These are phyloP conservation scores for Cunninghamia lanceolata DNA, from an alignment of 75 land plant genomes.

Conservation along the genomic window DNA sequence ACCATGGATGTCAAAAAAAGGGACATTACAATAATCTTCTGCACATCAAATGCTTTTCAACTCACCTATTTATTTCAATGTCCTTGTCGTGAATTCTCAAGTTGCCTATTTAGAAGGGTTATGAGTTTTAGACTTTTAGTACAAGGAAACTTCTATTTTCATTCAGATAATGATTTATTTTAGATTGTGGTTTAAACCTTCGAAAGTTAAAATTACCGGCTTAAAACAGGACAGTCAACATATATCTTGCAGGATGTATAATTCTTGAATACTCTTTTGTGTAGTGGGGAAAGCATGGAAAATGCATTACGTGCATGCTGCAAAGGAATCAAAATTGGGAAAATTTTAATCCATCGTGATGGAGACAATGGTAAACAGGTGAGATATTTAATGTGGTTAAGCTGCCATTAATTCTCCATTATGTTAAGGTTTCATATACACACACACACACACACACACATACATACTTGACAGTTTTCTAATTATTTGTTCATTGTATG, in stretches of 20 bases:
- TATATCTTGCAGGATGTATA: not conserved
- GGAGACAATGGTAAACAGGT: slow-evolving; percentile 49
- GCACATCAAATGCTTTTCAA: not conserved
- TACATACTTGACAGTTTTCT: not conserved
- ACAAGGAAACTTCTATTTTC: not conserved
- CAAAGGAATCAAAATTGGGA: slow-evolving; percentile 45
- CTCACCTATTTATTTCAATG: not conserved
- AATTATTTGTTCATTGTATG: slow-evolving; percentile 4
- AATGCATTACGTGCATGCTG: slow-evolving; percentile 48
- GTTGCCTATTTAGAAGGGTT: not conserved
- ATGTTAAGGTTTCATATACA: not conserved
- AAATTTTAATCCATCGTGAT: slow-evolving; percentile 43
- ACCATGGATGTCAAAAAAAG: not conserved
- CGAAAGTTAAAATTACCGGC: not conserved
- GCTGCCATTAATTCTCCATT: slow-evolving; percentile 11
- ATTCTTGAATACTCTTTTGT: not conserved
- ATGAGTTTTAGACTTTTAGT: not conserved
- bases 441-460: not conserved
- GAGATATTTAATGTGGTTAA: slow-evolving; percentile 14
- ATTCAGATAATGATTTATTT: not conserved
- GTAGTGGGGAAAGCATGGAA: slow-evolving; percentile 44
- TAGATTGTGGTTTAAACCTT: not conserved
- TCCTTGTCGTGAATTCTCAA: not conserved
- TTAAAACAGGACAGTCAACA: not conserved
- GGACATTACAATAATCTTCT: not conserved